Conservation (phyloP, 306 rosid species). For the Alnus rubra region DNA sequence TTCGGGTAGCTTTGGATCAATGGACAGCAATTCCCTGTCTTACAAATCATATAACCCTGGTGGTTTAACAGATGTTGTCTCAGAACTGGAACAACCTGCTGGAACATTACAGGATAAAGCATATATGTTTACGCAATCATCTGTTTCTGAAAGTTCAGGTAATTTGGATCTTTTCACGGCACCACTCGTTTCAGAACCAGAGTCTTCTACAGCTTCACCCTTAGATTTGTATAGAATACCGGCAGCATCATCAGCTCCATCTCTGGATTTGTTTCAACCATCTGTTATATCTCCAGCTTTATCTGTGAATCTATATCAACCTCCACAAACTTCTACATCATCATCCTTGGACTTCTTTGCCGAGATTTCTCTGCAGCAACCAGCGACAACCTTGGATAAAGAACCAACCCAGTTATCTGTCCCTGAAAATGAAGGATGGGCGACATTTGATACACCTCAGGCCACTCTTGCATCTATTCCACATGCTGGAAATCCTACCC, state of each 20-base stretch:
- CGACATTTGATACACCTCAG: slow-evolving; percentile 68
- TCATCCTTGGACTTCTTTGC: slow-evolving; percentile 48
- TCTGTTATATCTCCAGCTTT: slow-evolving; percentile 32
- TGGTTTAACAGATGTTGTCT: slow-evolving; percentile 45
- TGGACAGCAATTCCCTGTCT: slow-evolving; percentile 49
- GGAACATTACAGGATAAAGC: slow-evolving; percentile 39
- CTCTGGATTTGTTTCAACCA: slow-evolving; percentile 51
- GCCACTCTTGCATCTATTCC: slow-evolving; percentile 26
- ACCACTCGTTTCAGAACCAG: slow-evolving; percentile 26
- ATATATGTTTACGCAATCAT: slow-evolving; percentile 29
- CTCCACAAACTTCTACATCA: slow-evolving; percentile 33
- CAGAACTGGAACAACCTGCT: slow-evolving; percentile 47
- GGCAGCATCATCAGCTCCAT: slow-evolving; percentile 35
- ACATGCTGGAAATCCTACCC: slow-evolving; percentile 33
- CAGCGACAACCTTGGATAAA: slow-evolving; percentile 37
- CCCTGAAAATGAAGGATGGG: slow-evolving; percentile 77
- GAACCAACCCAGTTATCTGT: slow-evolving; percentile 38
- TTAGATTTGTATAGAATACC: slow-evolving; percentile 59
- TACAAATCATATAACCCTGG: slow-evolving; percentile 51
- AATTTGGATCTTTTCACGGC: slow-evolving; percentile 44
- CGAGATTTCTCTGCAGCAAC: slow-evolving; percentile 39
- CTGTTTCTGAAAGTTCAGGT: slow-evolving; percentile 49
- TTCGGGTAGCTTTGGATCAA: slow-evolving; percentile 51
- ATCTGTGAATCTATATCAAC: slow-evolving; percentile 31
- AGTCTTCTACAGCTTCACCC: slow-evolving; percentile 42